These are phyloP conservation scores for Sphagnum contortum DNA, from an alignment of 225 moss, liverwort and hornwort species.

Conservation along the genomic window DNA sequence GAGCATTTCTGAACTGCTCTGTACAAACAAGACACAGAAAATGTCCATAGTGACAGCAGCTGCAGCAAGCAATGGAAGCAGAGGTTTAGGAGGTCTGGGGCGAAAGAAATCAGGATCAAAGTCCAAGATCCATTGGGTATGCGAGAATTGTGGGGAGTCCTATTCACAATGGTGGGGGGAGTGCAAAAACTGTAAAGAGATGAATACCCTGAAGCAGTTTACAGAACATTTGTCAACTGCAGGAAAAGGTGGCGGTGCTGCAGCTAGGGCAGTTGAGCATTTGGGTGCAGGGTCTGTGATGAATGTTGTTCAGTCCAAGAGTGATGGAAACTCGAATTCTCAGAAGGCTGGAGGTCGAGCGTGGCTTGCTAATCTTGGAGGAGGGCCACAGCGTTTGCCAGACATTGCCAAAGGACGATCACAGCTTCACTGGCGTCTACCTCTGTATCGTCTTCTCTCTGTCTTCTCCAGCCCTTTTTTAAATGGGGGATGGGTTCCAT, in stretches of 20 bases:
- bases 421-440: conserved; percentile 70
- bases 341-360: conserved; percentile 31
- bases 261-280: conserved; percentile 86
- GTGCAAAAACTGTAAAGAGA: conserved; percentile 72
- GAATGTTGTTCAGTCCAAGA: conserved; percentile 12
- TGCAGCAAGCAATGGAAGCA: conserved; percentile 5
- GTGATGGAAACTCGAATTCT: neutral
- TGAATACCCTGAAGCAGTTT: conserved; percentile 90
- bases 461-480: neutral
- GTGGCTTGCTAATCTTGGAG: conserved; percentile 53
- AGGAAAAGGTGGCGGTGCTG: conserved; percentile 88
- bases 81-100: conserved; percentile 31
- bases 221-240: conserved; percentile 42
- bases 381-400: conserved; percentile 69
- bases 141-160: conserved; percentile 92
- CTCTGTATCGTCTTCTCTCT: conserved; percentile 39
- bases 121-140: conserved; percentile 70
- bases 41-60: conserved; percentile 6
- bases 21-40: conserved; percentile 13
- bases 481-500: neutral
- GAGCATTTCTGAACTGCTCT: conserved; percentile 6
- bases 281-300: conserved; percentile 24
- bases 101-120: conserved; percentile 58
- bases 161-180: conserved; percentile 94
- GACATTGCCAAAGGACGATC: conserved; percentile 70